Conservation (phyloP, 305 asterid species). For the Fraxinus sp. region DNA sequence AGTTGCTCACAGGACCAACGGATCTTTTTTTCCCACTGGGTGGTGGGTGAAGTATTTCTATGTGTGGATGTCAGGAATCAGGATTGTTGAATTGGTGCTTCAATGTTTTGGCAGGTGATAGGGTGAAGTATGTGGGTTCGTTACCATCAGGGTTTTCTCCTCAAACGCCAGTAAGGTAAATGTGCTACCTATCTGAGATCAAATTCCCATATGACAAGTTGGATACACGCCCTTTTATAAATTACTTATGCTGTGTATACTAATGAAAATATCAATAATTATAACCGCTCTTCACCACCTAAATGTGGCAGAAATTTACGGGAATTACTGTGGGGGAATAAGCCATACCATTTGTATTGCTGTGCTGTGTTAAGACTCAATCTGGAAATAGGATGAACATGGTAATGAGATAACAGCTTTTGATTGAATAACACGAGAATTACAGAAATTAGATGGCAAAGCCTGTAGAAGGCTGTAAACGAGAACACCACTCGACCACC, state of each 20-base stretch:
- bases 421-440: slow-evolving; percentile 48
- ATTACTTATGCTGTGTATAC: background rate
- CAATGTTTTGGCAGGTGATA: slow-evolving; percentile 62
- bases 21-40: background rate
- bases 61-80: background rate
- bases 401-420: background rate
- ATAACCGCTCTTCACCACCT: background rate
- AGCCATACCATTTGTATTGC: background rate
- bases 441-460: background rate
- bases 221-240: background rate
- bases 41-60: background rate
- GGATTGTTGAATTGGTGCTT: slow-evolving; percentile 17
- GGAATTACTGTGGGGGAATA: background rate
- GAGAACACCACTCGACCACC: background rate
- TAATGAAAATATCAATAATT: background rate
- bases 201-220: background rate
- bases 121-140: slow-evolving; percentile 75
- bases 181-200: slow-evolving; percentile 17
- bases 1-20: background rate
- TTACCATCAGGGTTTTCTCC: slow-evolving; percentile 50
- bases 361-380: slow-evolving; percentile 1
- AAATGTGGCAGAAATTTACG: background rate
- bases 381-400: slow-evolving; percentile 31
- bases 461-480: background rate
- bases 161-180: slow-evolving; percentile 60